Evolutionary conservation across 768 basidiomycete species (phyloP), one percentile per base, ranked within the genome.

Genomic region (Xerocomellus chrysenteron): DNA sequence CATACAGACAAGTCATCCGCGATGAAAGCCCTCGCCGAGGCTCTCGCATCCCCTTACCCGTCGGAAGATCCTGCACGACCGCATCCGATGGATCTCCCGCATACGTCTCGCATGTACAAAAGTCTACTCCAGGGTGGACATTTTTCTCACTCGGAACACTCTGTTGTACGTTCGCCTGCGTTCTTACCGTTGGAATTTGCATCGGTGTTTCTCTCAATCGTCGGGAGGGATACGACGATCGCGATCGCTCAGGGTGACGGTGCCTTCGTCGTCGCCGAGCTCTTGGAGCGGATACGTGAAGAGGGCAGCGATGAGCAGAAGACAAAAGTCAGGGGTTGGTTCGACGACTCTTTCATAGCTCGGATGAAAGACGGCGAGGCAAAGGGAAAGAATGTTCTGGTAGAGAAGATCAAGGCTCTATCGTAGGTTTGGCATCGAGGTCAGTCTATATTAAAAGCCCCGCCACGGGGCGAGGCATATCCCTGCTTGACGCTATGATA

Each of bases 71-170:
- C 76, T 0, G 56, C 75, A 12, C 68, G 68, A 12, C 78, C 81
- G 0, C 91, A 94, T 71, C 80, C 82, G 16, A 87, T 95, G 55
- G 88, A 95, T 65, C 79, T 94, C 13, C 83, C 92, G 1, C 92
- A 93, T 63, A 82, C 87, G 1, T 87, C 90, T 4, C 81, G 94
- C 40, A 67, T 94, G 47, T 95, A 92, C 80, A 97, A 97, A 69
- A 85, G 85, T 7, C 83, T 97, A 7, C 78, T 97, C 1, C 92
- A 95, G 67, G 94, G 94, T 6, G 94, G 94, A 0, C 93, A 95
- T 68, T 97, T 86, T 73, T 85, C 84, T 57, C 86, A 84, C 33
- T 68, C 80, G 0, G 80, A 83, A 3, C 78, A 79, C 21, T 58
- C 79, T 3, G 75, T 95, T 37, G 79, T 81, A 33, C 78, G 70